Base-by-base conservation (phyloP, 495 filamentous ascomycete genomes). In the Aspergillus conjunctus region DNA sequence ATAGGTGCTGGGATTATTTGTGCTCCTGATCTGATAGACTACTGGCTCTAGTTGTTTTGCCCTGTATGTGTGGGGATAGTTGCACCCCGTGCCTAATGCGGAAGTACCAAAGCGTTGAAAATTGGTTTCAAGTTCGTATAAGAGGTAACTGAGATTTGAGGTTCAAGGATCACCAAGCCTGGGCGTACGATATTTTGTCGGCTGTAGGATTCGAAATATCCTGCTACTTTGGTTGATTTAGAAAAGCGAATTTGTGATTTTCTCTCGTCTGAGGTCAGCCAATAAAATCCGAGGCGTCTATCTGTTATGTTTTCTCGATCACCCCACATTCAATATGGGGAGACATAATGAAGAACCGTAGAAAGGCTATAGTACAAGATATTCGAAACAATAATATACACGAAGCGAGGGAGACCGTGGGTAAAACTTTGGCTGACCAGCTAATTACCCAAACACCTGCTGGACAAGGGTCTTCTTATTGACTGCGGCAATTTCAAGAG, bases 391-490 rank as follows among this genome's bases (percentile, higher is more conserved):
- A 41, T 11, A 41, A 4, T 26, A 41, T 41, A 41, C 15, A 11
- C 6, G 15, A 11, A 11, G 12, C 15, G 37, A 41, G 9, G 37
- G 15, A 6, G 37, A 9, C 4, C 11, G 37, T 4, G 37, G 37
- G 11, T 14, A 41, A 41, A 41, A 41, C 3, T 0, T 9, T 41
- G 37, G 37, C 37, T 41, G 37, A 11, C 11, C 5, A 17, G 21
- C 21, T 43, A 43, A 54, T 22, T 41, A 43, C 33, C 26, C 52
- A 54, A 54, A 54, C 33, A 54, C 52, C n/a, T 54, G 31, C 18
- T 34, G 52, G 52, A 54, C 33, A 26, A 54, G 52, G 9, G 32
- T 26, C 52, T 54, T 54, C 43, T 54, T 54, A 26, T 54, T 54
- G 11, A 54, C 52, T 54, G 52, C 15, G 18, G 18, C 14, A 51